A percentile compares a stretch with the other conserved stretches of the same genome.
phyloP scores from a whole-genome alignment of 2,329 filamentous ascomycete genomes.

The Claviceps pazoutovae region DNA sequence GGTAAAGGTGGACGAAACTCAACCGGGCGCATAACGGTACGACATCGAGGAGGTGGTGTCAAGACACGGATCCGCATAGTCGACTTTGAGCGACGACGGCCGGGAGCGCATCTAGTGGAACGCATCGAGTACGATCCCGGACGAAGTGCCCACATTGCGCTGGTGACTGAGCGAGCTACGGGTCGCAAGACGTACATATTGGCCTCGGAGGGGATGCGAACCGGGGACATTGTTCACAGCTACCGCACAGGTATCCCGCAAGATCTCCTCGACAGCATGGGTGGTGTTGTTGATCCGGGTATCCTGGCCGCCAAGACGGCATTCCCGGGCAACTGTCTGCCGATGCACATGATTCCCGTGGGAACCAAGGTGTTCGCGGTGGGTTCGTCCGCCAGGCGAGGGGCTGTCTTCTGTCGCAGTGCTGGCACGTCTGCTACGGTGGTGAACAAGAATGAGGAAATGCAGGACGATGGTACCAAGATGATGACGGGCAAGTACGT shows the following conservation, averaged over 20 bases:
- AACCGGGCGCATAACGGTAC: slow-evolving; percentile 69
- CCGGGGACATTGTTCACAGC: slow-evolving; percentile 83
- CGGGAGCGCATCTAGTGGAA: slow-evolving; percentile 79
- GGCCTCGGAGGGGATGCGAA: slow-evolving; percentile 85
- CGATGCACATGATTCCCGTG: slow-evolving; percentile 87
- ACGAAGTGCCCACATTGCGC: slow-evolving; percentile 82
- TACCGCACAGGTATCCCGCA: slow-evolving; percentile 81
- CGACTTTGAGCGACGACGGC: slow-evolving; percentile 67
- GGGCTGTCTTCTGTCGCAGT: slow-evolving; percentile 84
- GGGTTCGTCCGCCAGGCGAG: slow-evolving; percentile 57
- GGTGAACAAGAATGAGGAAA: slow-evolving; percentile 74
- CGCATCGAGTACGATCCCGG: slow-evolving; percentile 94
- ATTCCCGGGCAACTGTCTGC: slow-evolving; percentile 86
- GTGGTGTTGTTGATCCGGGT: slow-evolving; percentile 84
- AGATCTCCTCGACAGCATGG: slow-evolving; percentile 81
- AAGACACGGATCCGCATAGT: slow-evolving; percentile 86
- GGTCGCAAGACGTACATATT: slow-evolving; percentile 78
- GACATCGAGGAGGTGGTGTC: slow-evolving; percentile 83
- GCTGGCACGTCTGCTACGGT: slow-evolving; percentile 86
- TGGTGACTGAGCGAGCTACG: slow-evolving; percentile 63
- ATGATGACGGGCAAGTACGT: slow-evolving; percentile 63
- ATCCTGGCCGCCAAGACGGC: slow-evolving; percentile 90
- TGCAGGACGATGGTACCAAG: slow-evolving; percentile 42
- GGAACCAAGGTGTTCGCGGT: slow-evolving; percentile 90
- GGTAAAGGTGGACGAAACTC: slow-evolving; percentile 87